phyloP scores from a whole-genome alignment of 2,329 filamentous ascomycete species.

The Penicillium thymicola region DNA sequence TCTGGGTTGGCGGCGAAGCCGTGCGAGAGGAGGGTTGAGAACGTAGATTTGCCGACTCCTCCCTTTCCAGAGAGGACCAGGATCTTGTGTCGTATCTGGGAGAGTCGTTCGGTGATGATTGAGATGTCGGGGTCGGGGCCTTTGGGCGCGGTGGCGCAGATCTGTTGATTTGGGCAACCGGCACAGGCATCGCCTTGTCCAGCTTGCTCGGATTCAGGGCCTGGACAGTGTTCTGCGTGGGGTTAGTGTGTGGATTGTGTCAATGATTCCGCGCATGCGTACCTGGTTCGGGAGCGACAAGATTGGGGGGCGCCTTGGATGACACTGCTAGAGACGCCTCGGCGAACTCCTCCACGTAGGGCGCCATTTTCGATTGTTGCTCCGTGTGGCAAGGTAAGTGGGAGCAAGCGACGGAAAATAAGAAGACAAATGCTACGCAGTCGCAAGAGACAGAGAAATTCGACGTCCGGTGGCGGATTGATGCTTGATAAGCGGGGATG shows the following conservation, averaged over 20 bases:
- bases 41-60: slow-evolving; percentile 94
- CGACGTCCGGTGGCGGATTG: slow-evolving; percentile 21
- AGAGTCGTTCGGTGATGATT: slow-evolving; percentile 77
- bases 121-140: slow-evolving; percentile 93
- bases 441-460: background rate
- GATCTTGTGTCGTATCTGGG: slow-evolving; percentile 83
- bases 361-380: slow-evolving; percentile 59
- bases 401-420: background rate
- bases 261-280: slow-evolving; percentile 18
- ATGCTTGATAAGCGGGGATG: slow-evolving; percentile 13
- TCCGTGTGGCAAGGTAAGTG: background rate
- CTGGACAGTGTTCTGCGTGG: slow-evolving; percentile 77
- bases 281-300: slow-evolving; percentile 88
- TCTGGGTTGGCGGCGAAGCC: slow-evolving; percentile 80
- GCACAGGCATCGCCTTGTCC: slow-evolving; percentile 76
- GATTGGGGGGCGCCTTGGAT: slow-evolving; percentile 72
- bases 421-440: background rate
- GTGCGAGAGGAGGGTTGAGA: slow-evolving; percentile 82
- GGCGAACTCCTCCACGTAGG: slow-evolving; percentile 71
- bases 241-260: slow-evolving; percentile 1
- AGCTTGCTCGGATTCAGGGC: slow-evolving; percentile 58
- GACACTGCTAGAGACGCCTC: slow-evolving; percentile 72
- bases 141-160: slow-evolving; percentile 91
- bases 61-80: slow-evolving; percentile 92
- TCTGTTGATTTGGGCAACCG: slow-evolving; percentile 91